A percentile compares a stretch with the other conserved stretches of the same genome.
Conservation (phyloP, 2,329 filamentous ascomycete genomes). For the Whalleya microplaca region DNA sequence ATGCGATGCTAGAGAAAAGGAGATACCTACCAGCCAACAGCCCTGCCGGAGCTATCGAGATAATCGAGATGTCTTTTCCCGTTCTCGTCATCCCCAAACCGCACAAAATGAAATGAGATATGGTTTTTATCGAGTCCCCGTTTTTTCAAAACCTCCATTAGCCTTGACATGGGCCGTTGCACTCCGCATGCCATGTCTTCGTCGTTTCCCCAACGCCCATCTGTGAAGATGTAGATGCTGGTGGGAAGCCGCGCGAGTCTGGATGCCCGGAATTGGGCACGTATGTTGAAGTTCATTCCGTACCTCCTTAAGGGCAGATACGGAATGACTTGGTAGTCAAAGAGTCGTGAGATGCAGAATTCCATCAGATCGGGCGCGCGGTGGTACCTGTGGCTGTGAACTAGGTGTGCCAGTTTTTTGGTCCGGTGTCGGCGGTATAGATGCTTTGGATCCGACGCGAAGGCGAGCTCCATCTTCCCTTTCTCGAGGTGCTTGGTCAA, state of each 20-base stretch:
- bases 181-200: slow-evolving; percentile 11
- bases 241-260: slow-evolving; percentile 4
- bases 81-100: slow-evolving; percentile 8
- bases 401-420: slow-evolving; percentile 4
- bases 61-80: slow-evolving; percentile 13
- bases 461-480: slow-evolving; percentile 16
- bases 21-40: not conserved
- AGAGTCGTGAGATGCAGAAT: slow-evolving; percentile 6
- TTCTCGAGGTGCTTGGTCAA: slow-evolving; percentile 17
- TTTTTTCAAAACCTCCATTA: slow-evolving; percentile 5
- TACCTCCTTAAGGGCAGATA: slow-evolving; percentile 8
- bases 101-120: slow-evolving; percentile 18
- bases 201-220: slow-evolving; percentile 18
- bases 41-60: slow-evolving; percentile 6
- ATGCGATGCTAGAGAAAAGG: not conserved
- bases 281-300: slow-evolving; percentile 16
- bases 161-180: slow-evolving; percentile 7
- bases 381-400: slow-evolving; percentile 5
- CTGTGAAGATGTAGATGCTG: slow-evolving; percentile 22
- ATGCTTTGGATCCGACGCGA: slow-evolving; percentile 9
- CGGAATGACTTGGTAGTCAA: slow-evolving; percentile 15
- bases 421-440: slow-evolving; percentile 1
- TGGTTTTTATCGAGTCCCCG: slow-evolving; percentile 13
- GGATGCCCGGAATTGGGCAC: not conserved
- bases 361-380: slow-evolving; percentile 15